Percentiles rank a stretch among this genome's conserved stretches.
Conservation (phyloP, 495 filamentous ascomycete genomes). For the Daldinia loculata region DNA sequence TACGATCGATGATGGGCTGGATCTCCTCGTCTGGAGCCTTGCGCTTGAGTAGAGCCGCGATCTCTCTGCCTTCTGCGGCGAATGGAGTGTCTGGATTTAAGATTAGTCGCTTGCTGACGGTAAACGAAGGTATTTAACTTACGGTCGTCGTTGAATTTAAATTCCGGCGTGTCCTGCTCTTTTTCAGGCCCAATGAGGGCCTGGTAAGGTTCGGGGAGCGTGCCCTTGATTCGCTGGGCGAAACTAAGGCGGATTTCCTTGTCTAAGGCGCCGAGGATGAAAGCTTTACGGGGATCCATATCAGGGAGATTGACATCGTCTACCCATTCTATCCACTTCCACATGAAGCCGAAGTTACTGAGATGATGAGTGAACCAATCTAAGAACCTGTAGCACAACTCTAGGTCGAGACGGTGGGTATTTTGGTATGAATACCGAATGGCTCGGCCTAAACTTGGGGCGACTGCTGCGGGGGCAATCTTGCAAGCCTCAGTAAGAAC, state of each 20-base stretch:
- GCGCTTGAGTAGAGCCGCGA: constrained; percentile 78
- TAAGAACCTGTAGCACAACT: constrained; percentile 85
- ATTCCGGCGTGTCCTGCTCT: constrained; percentile 91
- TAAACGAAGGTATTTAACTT: constrained; percentile 47
- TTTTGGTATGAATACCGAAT: constrained; percentile 90
- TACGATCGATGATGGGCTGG: constrained; percentile 74
- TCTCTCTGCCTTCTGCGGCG: constrained; percentile 77
- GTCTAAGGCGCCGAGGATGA: constrained; percentile 88
- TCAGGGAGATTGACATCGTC: constrained; percentile 81
- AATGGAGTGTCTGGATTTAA: constrained; percentile 74
- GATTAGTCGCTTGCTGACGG: constrained; percentile 14
- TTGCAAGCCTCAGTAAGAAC: constrained; percentile 95
- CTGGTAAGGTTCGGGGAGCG: constrained; percentile 86
- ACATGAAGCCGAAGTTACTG: constrained; percentile 98
- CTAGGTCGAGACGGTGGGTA: constrained; percentile 82
- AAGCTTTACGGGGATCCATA: constrained; percentile 88
- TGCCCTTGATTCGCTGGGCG: constrained; percentile 93
- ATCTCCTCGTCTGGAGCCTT: constrained; percentile 86
- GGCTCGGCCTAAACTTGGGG: constrained; percentile 91
- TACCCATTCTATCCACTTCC: constrained; percentile 99
- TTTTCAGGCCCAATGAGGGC: constrained; percentile 82
- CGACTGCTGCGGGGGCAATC: constrained; percentile 92
- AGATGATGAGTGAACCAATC: constrained; percentile 99
- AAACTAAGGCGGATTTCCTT: constrained; percentile 98
- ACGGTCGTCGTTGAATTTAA: constrained; percentile 88